A percentile compares a stretch with the other conserved stretches of the same genome.
Conservation (phyloP, 1,139 yeast species). For the Suhomyces bokatorum region DNA sequence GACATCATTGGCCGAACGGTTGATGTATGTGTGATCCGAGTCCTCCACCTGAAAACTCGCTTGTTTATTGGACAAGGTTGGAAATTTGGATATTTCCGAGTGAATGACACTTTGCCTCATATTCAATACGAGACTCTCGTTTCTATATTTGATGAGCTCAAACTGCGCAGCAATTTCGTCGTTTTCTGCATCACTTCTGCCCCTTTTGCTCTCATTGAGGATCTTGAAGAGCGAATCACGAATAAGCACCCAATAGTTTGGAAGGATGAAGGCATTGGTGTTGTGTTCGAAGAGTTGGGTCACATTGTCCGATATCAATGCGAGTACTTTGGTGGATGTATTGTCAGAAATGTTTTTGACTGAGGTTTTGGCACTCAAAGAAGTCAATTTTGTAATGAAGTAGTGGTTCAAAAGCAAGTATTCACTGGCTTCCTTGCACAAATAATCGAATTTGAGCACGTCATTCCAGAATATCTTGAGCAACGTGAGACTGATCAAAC, state of each 20-base stretch:
- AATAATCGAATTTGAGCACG: slow-evolving; percentile 50
- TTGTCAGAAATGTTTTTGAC: slow-evolving; percentile 8
- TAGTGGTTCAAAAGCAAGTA: slow-evolving; percentile 45
- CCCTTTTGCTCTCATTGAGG: slow-evolving; percentile 30
- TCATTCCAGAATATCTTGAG: slow-evolving; percentile 74
- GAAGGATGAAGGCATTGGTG: slow-evolving; percentile 75
- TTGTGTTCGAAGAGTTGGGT: slow-evolving; percentile 55
- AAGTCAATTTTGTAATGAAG: slow-evolving; percentile 31
- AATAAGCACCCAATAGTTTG: slow-evolving; percentile 67
- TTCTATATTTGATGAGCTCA: slow-evolving; percentile 63
- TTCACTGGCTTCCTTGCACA: slow-evolving; percentile 64
- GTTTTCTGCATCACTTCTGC: slow-evolving; percentile 18
- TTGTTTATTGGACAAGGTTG: not conserved
- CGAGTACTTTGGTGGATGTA: slow-evolving; percentile 26
- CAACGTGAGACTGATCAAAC: slow-evolving; percentile 51
- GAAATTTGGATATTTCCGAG: slow-evolving; percentile 1
- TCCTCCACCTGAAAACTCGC: slow-evolving; percentile 4
- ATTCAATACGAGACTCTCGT: slow-evolving; percentile 68
- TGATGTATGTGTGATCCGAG: slow-evolving; percentile 20
- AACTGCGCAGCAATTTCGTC: slow-evolving; percentile 51
- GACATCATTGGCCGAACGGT: slow-evolving; percentile 35
- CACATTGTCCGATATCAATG: slow-evolving; percentile 35
- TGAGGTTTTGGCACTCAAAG: not conserved
- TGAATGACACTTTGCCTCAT: slow-evolving; percentile 18
- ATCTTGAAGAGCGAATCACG: slow-evolving; percentile 46